These are phyloP conservation scores for Gonapodya prolifera DNA, from an alignment of 192 early-diverging fungal species.

Conservation along the genomic window DNA sequence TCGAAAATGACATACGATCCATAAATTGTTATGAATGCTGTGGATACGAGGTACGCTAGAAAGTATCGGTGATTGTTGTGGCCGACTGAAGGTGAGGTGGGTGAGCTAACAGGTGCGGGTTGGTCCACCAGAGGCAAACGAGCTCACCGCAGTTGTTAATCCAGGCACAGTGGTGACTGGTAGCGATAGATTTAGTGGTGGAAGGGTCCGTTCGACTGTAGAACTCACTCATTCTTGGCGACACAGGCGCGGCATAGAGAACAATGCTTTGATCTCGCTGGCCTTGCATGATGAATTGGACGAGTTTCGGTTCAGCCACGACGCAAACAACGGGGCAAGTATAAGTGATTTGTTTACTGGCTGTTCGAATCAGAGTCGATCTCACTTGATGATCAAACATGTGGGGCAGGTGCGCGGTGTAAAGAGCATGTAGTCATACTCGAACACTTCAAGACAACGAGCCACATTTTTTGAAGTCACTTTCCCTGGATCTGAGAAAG, in stretches of 20 bases:
- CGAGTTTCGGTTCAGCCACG: no score
- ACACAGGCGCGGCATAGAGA: constrained; percentile 30
- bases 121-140: neutral
- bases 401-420: constrained; percentile 21
- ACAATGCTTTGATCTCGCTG: constrained; percentile 18
- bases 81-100: constrained; percentile 16
- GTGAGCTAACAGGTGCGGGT: neutral
- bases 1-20: constrained; percentile 19
- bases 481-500: constrained; percentile 21
- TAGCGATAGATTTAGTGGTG: no score
- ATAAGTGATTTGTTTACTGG: no score
- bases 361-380: no score
- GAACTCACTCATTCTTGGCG: constrained; percentile 30
- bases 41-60: constrained; percentile 25
- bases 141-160: constrained; percentile 28
- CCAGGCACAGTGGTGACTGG: constrained; percentile 37
- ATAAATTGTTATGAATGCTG: constrained; percentile 17
- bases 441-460: constrained; percentile 13
- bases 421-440: constrained; percentile 31
- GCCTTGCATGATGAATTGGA: neutral
- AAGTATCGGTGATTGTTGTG: constrained; percentile 34
- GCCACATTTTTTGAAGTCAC: constrained; percentile 20
- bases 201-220: no score
- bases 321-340: no score
- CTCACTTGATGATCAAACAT: constrained; percentile 30